Conservation (phyloP, 768 basidiomycete species). For the Tricholoma saponaceum region DNA sequence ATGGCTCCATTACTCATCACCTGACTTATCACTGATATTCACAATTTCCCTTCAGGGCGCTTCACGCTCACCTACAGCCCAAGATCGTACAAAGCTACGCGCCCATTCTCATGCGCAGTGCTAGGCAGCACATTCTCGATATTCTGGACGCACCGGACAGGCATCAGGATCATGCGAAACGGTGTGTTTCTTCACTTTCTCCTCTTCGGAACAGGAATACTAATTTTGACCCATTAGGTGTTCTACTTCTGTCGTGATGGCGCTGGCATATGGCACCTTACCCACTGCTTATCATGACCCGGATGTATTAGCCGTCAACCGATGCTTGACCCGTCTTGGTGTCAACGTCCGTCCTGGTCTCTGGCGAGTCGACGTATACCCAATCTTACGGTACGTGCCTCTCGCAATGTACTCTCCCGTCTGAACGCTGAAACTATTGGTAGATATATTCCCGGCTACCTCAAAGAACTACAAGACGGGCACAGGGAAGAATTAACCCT, state of each 20-base stretch:
- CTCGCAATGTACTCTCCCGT: neutral
- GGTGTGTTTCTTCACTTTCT: conserved; percentile 15
- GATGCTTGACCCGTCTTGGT: conserved; percentile 42
- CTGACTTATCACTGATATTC: neutral
- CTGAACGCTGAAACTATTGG: neutral
- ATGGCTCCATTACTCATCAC: neutral
- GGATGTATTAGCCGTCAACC: conserved; percentile 42
- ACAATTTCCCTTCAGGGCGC: conserved; percentile 21
- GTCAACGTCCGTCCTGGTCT: conserved; percentile 39
- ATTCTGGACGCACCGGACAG: conserved; percentile 35
- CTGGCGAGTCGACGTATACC: conserved; percentile 45
- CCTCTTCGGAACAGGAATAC: no score
- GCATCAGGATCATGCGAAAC: conserved; percentile 55
- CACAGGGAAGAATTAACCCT: conserved; percentile 52
- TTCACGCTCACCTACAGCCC: conserved; percentile 56
- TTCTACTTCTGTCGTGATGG: conserved; percentile 46
- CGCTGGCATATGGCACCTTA: conserved; percentile 44
- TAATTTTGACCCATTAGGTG: conserved; percentile 28
- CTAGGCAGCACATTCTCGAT: conserved; percentile 35
- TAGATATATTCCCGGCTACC: conserved; percentile 57
- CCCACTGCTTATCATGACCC: conserved; percentile 41
- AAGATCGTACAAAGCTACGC: conserved; percentile 46
- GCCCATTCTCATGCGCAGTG: conserved; percentile 34
- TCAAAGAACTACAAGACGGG: conserved; percentile 50
- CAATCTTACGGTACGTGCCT: conserved; percentile 30